Evolutionary conservation across 202 grass and related monocot species (phyloP).

Genomic region (Eragrostis tef): DNA sequence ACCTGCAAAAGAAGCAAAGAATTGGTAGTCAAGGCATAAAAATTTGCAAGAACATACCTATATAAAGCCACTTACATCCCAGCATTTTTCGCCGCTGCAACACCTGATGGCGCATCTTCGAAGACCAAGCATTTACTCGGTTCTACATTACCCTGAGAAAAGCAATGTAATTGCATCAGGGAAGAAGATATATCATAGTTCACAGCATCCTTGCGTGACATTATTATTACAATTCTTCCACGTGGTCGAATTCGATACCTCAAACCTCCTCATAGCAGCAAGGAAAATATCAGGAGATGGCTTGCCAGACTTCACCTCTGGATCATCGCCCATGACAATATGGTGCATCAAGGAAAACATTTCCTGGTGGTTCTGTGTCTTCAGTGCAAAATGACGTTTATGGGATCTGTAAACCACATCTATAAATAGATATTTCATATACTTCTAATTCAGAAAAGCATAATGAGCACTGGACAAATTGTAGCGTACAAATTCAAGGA

Average conservation of each 20-base stretch:
- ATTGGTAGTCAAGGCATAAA: not conserved
- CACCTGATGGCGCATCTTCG: slow-evolving; percentile 91
- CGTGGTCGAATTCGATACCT: slow-evolving; percentile 51
- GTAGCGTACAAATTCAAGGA: not conserved
- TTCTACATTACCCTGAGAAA: slow-evolving; percentile 68
- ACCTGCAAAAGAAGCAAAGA: slow-evolving; percentile 58
- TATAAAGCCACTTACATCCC: slow-evolving; percentile 73
- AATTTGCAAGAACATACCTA: not conserved
- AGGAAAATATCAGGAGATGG: slow-evolving; percentile 97
- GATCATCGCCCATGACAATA: slow-evolving; percentile 86
- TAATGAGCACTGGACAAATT: slow-evolving; percentile 3
- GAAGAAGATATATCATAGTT: not conserved
- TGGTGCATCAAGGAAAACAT: slow-evolving; percentile 85
- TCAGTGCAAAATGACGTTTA: slow-evolving; percentile 76
- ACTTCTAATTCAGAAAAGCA: slow-evolving; percentile 30
- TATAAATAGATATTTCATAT: not conserved
- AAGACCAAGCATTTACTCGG: slow-evolving; percentile 79
- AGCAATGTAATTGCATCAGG: slow-evolving; percentile 42
- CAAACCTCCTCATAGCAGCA: slow-evolving; percentile 76
- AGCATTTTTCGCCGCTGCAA: slow-evolving; percentile 88
- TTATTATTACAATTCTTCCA: not conserved
- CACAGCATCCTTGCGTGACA: not conserved
- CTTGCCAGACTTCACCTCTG: slow-evolving; percentile 83
- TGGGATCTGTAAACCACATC: slow-evolving; percentile 63
- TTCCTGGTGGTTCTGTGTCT: slow-evolving; percentile 91